Percentiles rank a stretch among this genome's conserved stretches.
Evolutionary conservation across 345 rosid genomes (phyloP).

Genomic region (Moricandia arvensis): DNA sequence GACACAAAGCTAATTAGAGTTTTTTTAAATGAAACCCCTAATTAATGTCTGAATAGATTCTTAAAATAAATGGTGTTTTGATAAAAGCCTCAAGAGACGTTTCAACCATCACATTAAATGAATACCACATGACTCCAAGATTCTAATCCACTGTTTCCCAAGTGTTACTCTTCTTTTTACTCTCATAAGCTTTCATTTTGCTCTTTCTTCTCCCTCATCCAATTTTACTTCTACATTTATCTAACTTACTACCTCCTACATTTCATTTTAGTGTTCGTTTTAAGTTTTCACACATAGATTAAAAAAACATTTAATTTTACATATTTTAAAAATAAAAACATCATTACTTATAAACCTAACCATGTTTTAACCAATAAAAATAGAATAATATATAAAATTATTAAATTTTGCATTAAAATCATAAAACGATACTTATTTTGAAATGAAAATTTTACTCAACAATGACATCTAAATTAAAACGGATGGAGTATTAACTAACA

Average conservation of each 20-base stretch:
- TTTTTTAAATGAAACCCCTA: slow-evolving; percentile 31
- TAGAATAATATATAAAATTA: too few species aligned
- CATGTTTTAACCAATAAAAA: too few species aligned
- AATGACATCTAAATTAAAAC: too few species aligned
- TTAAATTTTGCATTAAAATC: too few species aligned
- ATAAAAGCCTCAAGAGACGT: slow-evolving; percentile 41
- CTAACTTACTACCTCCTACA: background rate
- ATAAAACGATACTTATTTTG: too few species aligned
- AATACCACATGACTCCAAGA: slow-evolving; percentile 62
- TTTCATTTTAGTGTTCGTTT: too few species aligned
- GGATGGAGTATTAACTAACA: background rate
- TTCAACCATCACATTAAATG: slow-evolving; percentile 61
- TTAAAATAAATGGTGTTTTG: slow-evolving; percentile 23
- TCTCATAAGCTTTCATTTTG: slow-evolving; percentile 18
- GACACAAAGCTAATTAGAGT: slow-evolving; percentile 48
- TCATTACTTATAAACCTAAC: too few species aligned
- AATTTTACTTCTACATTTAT: slow-evolving; percentile 1
- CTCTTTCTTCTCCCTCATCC: background rate
- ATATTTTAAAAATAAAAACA: too few species aligned
- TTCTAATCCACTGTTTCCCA: slow-evolving; percentile 49
- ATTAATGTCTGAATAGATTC: slow-evolving; percentile 40
- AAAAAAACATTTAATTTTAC: too few species aligned
- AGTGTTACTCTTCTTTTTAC: slow-evolving; percentile 34
- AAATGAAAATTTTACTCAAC: too few species aligned
- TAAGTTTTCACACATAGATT: too few species aligned